Conservation (phyloP, 306 rosid genomes). For the Alnus glutinosa region DNA sequence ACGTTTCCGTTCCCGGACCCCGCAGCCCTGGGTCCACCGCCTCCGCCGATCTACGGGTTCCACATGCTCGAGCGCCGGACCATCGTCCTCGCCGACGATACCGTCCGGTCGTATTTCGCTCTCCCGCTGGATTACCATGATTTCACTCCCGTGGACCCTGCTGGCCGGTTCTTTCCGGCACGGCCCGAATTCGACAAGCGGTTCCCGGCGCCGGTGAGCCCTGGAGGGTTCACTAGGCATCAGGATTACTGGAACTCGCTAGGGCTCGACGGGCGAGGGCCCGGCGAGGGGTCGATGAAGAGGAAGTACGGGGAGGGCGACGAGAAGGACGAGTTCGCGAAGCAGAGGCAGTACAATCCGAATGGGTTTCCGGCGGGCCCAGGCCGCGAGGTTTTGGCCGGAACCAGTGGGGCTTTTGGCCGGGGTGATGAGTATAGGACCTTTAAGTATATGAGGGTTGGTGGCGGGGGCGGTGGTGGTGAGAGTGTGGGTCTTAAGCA, state of each 20-base stretch:
- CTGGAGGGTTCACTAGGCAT: slow-evolving; percentile 36
- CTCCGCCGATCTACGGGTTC: slow-evolving; percentile 87
- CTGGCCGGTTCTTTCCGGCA: slow-evolving; percentile 37
- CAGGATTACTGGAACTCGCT: slow-evolving; percentile 64
- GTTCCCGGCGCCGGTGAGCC: slow-evolving; percentile 46
- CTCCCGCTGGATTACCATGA: slow-evolving; percentile 89
- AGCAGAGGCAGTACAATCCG: slow-evolving; percentile 50
- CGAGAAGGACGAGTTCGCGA: slow-evolving; percentile 46
- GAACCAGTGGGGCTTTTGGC: slow-evolving; percentile 50
- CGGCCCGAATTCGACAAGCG: slow-evolving; percentile 40
- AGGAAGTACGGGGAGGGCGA: slow-evolving; percentile 58
- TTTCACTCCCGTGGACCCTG: slow-evolving; percentile 41
- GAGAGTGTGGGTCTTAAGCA: slow-evolving; percentile 50
- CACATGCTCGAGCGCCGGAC: slow-evolving; percentile 99
- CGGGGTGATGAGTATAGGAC: slow-evolving; percentile 53
- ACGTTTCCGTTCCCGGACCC: slow-evolving; percentile 56
- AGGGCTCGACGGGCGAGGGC: slow-evolving; percentile 52
- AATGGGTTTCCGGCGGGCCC: slow-evolving; percentile 50
- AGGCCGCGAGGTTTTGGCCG: slow-evolving; percentile 40
- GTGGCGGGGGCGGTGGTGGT: slow-evolving; percentile 48
- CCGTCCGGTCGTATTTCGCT: slow-evolving; percentile 86
- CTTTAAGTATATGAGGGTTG: slow-evolving; percentile 57
- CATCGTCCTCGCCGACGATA: slow-evolving; percentile 82
- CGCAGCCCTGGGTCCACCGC: slow-evolving; percentile 63
- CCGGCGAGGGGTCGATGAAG: slow-evolving; percentile 54